A percentile compares a stretch with the other conserved stretches of the same genome.
phyloP scores from a whole-genome alignment of 106 monocot species.

The Narthecium ossifragum region DNA sequence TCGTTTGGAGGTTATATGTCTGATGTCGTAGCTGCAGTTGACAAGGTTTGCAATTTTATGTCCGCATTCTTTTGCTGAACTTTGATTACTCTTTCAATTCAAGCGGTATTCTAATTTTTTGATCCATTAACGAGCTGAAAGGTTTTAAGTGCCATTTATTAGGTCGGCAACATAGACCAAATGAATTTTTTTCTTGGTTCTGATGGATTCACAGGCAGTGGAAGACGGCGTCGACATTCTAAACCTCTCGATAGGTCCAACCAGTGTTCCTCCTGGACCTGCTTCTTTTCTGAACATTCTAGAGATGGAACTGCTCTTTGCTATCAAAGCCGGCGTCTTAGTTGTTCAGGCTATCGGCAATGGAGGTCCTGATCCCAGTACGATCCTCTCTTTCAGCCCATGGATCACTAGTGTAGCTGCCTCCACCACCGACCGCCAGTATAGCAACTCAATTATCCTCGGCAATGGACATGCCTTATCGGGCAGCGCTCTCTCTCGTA shows the following conservation, averaged over 20 bases:
- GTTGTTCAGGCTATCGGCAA: slow-evolving; percentile 82
- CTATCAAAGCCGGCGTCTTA: slow-evolving; percentile 58
- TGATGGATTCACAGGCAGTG: slow-evolving; percentile 40
- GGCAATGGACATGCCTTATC: slow-evolving; percentile 36
- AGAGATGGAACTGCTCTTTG: slow-evolving; percentile 62
- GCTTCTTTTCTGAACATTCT: slow-evolving; percentile 62
- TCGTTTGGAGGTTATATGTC: slow-evolving; percentile 80
- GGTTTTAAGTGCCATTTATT: too few relatives aligned
- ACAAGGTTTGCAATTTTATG: slow-evolving; percentile 58
- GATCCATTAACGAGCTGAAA: too few relatives aligned
- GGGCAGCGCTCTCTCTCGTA: slow-evolving; percentile 55
- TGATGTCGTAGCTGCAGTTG: slow-evolving; percentile 80
- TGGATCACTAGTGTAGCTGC: slow-evolving; percentile 80
- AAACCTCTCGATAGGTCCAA: slow-evolving; percentile 59
- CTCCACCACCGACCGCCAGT: slow-evolving; percentile 56
- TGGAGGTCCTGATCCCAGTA: slow-evolving; percentile 41
- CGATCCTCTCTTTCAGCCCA: slow-evolving; percentile 77
- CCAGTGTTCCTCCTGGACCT: slow-evolving; percentile 41
- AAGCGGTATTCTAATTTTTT: too few relatives aligned
- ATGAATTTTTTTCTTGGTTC: too few relatives aligned
- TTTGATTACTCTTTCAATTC: too few relatives aligned
- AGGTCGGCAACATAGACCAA: too few relatives aligned
- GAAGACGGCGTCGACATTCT: slow-evolving; percentile 82
- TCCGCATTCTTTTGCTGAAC: too few relatives aligned
- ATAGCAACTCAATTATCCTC: slow-evolving; percentile 48